Base-by-base conservation (phyloP, 768 basidiomycete genomes). In the Tulasnella sp. region DNA sequence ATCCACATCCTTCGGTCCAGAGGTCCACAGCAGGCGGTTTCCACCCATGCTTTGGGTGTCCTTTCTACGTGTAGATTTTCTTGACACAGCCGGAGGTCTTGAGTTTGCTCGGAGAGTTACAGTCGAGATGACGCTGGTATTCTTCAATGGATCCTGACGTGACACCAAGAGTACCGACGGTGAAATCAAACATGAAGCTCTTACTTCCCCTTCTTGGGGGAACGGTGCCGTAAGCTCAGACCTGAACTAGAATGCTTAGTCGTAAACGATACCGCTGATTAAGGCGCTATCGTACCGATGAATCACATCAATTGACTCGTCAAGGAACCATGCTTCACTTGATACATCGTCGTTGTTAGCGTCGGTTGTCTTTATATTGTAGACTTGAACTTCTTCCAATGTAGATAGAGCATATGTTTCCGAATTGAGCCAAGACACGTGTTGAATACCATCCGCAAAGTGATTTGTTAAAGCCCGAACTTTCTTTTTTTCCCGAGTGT, bases 131-230 rank as follows among this genome's bases (percentile, higher is more conserved):
- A 29, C 58, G 31, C 9, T 64, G 12, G 3, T 64, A 12, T 64
- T 19, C 34, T 49, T 37, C 34, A 38, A 15, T 38, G 54, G 49
- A 31, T 58, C 73, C 5, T 36, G 73, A 31, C 31, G 38, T 11
- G 73, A 49, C 29, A 74, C 73, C 52, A 74, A 58, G 29, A 74
- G 31, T 25, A 38, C 36, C 11, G 73, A 58, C 19, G 52, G 54
- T 25, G 73, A 67, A 17, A 74, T 31, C 29, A 74, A 40, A 49
- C 49, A 58, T 22, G 73, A 74, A 11, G 29, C 31, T 17, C 7
- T 74, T 6, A n/a, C n/a, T n/a, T 74, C 38, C 31, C 40, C 69
- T 11, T 64, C 58, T 25, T 64, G 58, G 31, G 58, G 58, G 31
- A 64, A 64, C 29, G 58, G 58, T 29, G 69, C 37, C 4, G 69